Conservation (phyloP, 2,329 filamentous ascomycete species). For the Aspergillus pseudoglaucus region DNA sequence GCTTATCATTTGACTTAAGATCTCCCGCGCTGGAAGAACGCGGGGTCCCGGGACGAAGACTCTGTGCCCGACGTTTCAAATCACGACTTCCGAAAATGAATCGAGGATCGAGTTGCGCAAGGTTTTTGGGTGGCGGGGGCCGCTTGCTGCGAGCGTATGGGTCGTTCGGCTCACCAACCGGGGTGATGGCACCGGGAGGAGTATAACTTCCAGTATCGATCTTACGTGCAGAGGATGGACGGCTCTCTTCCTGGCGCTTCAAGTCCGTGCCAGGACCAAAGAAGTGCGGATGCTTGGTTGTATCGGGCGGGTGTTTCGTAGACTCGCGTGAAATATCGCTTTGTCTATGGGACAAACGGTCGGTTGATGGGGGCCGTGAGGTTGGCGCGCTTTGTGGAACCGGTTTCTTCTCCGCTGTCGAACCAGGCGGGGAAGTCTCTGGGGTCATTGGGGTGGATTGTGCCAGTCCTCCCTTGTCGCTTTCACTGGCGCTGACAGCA, state of each 20-base stretch:
- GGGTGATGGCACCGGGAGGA: constrained; percentile 69
- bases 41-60: constrained; percentile 38
- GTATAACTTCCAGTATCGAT: constrained; percentile 41
- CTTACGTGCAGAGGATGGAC: constrained; percentile 51
- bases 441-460: constrained; percentile 44
- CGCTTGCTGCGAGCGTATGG: constrained; percentile 81
- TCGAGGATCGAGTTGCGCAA: constrained; percentile 65
- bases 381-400: constrained; percentile 30
- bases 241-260: constrained; percentile 53
- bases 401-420: constrained; percentile 25
- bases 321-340: constrained; percentile 40
- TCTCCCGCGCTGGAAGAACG: constrained; percentile 42
- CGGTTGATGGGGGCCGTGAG: constrained; percentile 36
- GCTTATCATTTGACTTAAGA: constrained; percentile 42
- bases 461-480: constrained; percentile 26
- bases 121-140: constrained; percentile 59
- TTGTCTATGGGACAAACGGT: constrained; percentile 35
- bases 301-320: constrained; percentile 39
- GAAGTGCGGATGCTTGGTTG: constrained; percentile 48
- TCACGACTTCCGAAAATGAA: constrained; percentile 80
- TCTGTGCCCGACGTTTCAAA: constrained; percentile 54
- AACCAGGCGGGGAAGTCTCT: constrained; percentile 48
- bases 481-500: constrained; percentile 24
- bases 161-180: constrained; percentile 72
- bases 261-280: constrained; percentile 52